phyloP scores from a whole-genome alignment of 441 rosid species.

The Mallotus repandus region DNA sequence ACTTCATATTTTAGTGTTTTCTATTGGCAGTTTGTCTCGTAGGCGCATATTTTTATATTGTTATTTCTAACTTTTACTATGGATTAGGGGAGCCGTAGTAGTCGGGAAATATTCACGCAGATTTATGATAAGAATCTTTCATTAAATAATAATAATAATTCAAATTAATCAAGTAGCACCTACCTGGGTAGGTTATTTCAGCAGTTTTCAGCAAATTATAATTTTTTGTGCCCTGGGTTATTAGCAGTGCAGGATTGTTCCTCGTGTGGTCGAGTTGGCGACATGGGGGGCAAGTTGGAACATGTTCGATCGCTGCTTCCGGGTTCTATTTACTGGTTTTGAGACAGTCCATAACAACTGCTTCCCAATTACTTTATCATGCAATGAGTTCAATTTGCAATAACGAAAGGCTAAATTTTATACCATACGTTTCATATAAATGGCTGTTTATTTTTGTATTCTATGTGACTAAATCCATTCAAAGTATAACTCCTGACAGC shows the following conservation, averaged over 20 bases:
- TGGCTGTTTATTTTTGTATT: too few relatives aligned
- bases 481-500: too few relatives aligned
- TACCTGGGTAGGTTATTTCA: background rate
- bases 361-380: background rate
- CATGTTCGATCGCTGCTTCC: slow-evolving; percentile 25
- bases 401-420: background rate
- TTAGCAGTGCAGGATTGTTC: background rate
- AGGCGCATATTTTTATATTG: background rate
- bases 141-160: background rate
- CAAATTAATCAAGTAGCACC: background rate
- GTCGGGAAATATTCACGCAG: background rate
- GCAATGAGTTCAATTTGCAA: background rate
- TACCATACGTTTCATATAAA: background rate
- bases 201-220: background rate
- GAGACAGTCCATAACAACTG: slow-evolving; percentile 5
- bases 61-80: too few relatives aligned
- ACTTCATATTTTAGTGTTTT: background rate
- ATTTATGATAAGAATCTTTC: background rate
- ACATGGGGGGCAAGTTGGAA: slow-evolving; percentile 13
- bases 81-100: background rate
- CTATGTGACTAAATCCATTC: too few relatives aligned
- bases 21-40: background rate
- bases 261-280: slow-evolving; percentile 12
- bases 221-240: background rate
- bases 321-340: background rate